These are phyloP conservation scores for Vicia sativa DNA, from an alignment of 306 rosid genomes.

Conservation along the genomic window DNA sequence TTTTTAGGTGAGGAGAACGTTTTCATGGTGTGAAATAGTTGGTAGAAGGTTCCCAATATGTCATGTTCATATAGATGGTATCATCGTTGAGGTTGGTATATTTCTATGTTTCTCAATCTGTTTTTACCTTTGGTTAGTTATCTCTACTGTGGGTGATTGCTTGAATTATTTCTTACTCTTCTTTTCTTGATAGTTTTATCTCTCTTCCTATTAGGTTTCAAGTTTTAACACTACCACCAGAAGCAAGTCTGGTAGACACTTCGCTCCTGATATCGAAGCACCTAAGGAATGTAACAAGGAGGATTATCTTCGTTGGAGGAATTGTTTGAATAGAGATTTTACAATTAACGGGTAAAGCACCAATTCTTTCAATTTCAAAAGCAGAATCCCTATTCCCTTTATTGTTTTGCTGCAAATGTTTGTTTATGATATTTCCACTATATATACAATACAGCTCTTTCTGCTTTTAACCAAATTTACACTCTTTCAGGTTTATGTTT, in stretches of 20 bases:
- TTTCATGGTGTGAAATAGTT: slow-evolving; percentile 85
- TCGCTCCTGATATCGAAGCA: slow-evolving; percentile 40
- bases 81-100: slow-evolving; percentile 70
- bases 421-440: slow-evolving; percentile 28
- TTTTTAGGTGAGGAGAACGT: slow-evolving; percentile 71
- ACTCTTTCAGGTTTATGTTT: slow-evolving; percentile 74
- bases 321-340: slow-evolving; percentile 82
- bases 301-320: slow-evolving; percentile 82
- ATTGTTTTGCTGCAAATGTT: slow-evolving; percentile 13
- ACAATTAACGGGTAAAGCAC: slow-evolving; percentile 83
- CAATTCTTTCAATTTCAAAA: slow-evolving; percentile 41
- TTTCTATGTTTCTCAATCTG: slow-evolving; percentile 7
- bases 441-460: slow-evolving; percentile 30
- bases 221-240: slow-evolving; percentile 67
- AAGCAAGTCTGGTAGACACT: slow-evolving; percentile 34
- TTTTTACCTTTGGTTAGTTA: slow-evolving; percentile 4
- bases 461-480: slow-evolving; percentile 18
- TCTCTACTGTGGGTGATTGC: slow-evolving; percentile 3
- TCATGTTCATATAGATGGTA: slow-evolving; percentile 73
- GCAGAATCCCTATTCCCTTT: background rate
- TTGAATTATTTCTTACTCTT: background rate
- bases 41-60: slow-evolving; percentile 93
- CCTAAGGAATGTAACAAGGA: slow-evolving; percentile 58
- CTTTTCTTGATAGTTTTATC: slow-evolving; percentile 36
- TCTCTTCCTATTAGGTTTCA: slow-evolving; percentile 65